phyloP scores from a whole-genome alignment of 306 rosid species.

The Sicyos edulis region DNA sequence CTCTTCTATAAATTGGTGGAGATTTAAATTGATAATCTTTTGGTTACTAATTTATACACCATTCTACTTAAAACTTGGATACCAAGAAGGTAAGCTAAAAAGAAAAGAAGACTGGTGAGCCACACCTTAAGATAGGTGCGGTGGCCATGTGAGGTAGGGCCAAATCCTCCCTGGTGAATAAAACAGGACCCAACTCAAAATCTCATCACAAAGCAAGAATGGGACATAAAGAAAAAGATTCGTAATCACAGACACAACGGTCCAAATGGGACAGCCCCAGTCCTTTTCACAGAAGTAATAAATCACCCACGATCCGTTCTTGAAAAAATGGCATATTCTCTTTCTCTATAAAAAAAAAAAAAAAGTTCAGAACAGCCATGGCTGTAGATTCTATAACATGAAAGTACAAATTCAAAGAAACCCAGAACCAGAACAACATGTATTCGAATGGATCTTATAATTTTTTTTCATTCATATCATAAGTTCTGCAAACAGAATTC shows the following conservation, averaged over 20 bases:
- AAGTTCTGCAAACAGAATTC: background rate
- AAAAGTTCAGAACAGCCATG: background rate
- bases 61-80: too few relatives aligned
- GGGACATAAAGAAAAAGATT: background rate
- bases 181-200: constrained; percentile 11
- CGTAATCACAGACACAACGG: constrained; percentile 14
- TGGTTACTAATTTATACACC: too few relatives aligned
- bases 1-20: too few relatives aligned
- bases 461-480: background rate
- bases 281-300: too few relatives aligned
- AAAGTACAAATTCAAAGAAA: background rate
- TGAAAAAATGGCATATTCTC: too few relatives aligned
- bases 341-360: too few relatives aligned
- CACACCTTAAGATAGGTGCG: background rate
- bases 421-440: background rate
- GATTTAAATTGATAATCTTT: too few relatives aligned
- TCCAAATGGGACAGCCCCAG: constrained; percentile 4
- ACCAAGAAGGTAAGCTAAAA: background rate
- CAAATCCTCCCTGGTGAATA: background rate
- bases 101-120: background rate
- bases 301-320: too few relatives aligned
- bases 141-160: constrained; percentile 15
- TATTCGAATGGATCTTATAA: background rate
- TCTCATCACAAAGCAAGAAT: background rate
- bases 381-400: background rate